Evolutionary conservation across 179 eudicot genomes (phyloP).

Genomic region (Beta lomatogona): DNA sequence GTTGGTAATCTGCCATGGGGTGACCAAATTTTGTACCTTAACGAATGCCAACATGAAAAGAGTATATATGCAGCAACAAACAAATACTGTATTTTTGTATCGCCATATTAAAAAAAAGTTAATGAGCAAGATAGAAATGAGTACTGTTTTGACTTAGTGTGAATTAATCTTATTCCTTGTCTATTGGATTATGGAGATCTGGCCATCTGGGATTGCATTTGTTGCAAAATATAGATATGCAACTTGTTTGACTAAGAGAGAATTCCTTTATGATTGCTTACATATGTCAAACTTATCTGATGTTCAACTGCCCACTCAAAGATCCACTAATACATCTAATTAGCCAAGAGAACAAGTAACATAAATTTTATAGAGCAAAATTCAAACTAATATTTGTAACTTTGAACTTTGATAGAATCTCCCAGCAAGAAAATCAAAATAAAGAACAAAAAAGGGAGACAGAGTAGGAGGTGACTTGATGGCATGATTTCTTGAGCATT

Average conservation of each 20-base stretch:
- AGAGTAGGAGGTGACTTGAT: neutral
- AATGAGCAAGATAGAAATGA: constrained; percentile 5
- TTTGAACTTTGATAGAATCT: no score
- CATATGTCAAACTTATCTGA: neutral
- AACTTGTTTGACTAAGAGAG: constrained; percentile 14
- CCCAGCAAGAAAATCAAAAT: no score
- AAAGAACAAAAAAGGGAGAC: no score
- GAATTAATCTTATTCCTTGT: no score
- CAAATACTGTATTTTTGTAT: neutral
- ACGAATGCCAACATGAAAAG: neutral
- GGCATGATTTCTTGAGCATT: no score
- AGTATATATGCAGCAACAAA: neutral
- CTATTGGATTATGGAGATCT: no score
- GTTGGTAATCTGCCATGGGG: no score
- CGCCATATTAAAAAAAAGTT: neutral
- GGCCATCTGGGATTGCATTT: neutral
- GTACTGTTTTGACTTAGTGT: no score
- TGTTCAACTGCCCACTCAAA: neutral
- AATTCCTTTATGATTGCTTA: neutral
- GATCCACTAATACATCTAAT: neutral
- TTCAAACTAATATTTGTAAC: neutral
- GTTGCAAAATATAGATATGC: neutral
- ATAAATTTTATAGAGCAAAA: neutral
- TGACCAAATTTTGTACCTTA: neutral
- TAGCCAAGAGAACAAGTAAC: constrained; percentile 1